A percentile compares a stretch with the other conserved stretches of the same genome.
phyloP scores from a whole-genome alignment of 768 basidiomycete species.

The Russula foetens region DNA sequence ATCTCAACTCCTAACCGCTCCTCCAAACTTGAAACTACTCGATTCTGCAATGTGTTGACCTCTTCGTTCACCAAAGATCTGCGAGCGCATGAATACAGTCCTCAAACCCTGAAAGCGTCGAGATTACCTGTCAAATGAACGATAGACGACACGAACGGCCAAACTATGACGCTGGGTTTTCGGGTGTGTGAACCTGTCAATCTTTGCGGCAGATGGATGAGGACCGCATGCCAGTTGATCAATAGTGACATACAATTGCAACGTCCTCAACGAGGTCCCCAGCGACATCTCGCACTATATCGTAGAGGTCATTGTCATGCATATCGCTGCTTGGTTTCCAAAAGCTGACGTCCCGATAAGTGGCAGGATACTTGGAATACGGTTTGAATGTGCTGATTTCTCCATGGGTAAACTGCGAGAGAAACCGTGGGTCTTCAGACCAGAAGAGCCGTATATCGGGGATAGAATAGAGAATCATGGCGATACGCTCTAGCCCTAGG shows the following conservation, averaged over 20 bases:
- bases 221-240: background rate
- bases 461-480: conserved; percentile 95
- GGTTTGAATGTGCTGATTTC: conserved; percentile 77
- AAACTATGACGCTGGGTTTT: conserved; percentile 72
- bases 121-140: conserved; percentile 88
- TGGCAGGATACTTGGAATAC: conserved; percentile 88
- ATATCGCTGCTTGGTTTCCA: conserved; percentile 60
- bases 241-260: conserved; percentile 48
- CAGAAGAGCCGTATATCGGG: conserved; percentile 98
- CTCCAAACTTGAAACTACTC: conserved; percentile 46
- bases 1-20: conserved; percentile 76
- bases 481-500: conserved; percentile 92
- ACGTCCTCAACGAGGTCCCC: conserved; percentile 93
- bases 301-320: conserved; percentile 97
- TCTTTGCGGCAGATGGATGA: conserved; percentile 39
- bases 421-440: conserved; percentile 83
- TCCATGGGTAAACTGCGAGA: conserved; percentile 73
- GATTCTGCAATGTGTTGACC: conserved; percentile 68
- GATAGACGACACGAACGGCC: conserved; percentile 88
- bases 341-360: conserved; percentile 93
- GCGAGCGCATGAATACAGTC: background rate
- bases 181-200: conserved; percentile 87
- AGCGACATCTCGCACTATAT: conserved; percentile 85
- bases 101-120: background rate
- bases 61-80: conserved; percentile 89